Percentiles rank a stretch among this genome's conserved stretches.
These are phyloP conservation scores for Russula compacta DNA, from an alignment of 768 basidiomycete genomes.

Conservation along the genomic window DNA sequence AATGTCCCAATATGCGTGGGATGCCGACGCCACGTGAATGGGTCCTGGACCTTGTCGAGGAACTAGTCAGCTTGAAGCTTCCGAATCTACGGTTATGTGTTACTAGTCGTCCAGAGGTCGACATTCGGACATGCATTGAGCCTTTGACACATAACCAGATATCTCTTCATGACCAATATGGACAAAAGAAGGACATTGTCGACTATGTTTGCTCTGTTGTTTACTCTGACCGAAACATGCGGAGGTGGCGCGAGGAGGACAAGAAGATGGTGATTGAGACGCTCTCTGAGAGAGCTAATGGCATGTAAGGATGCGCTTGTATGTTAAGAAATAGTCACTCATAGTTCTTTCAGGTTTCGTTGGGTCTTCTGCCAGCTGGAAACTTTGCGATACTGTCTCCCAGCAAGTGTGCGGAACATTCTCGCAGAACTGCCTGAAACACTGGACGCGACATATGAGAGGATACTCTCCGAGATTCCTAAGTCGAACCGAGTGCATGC, in stretches of 20 bases:
- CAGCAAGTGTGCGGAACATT: neutral
- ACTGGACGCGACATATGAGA: neutral
- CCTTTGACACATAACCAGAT: neutral
- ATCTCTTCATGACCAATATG: neutral
- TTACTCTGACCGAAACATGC: neutral
- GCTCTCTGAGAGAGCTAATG: neutral
- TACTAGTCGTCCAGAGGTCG: neutral
- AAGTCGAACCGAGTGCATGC: neutral
- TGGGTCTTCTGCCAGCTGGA: neutral
- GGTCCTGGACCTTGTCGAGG: neutral
- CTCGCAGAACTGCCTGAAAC: neutral
- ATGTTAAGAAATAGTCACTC: too few species aligned
- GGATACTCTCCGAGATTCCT: neutral
- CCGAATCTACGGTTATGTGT: neutral
- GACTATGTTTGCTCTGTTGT: neutral
- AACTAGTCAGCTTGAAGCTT: neutral
- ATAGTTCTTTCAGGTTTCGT: neutral
- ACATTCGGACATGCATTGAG: neutral
- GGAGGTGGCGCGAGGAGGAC: neutral
- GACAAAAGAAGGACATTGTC: neutral
- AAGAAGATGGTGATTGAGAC: neutral
- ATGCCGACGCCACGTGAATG: neutral
- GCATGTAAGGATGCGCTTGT: too few species aligned
- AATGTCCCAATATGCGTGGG: neutral
- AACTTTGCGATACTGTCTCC: neutral